These are phyloP conservation scores for Fonsecaea pedrosoi DNA, from an alignment of 2,329 filamentous ascomycete species.

Conservation along the genomic window DNA sequence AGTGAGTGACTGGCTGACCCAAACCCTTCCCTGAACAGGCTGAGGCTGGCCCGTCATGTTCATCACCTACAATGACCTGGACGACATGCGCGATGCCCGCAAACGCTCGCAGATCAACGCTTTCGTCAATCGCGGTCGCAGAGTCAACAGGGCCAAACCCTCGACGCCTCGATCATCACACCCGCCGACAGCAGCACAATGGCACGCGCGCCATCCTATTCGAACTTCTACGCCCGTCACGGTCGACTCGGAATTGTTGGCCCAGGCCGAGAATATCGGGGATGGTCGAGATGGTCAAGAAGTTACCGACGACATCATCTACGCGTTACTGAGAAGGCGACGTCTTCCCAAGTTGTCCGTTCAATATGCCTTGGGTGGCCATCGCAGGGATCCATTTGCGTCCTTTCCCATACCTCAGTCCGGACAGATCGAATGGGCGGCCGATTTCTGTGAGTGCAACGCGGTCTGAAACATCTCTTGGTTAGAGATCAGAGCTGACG, in stretches of 20 bases:
- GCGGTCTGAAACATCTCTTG: too few relatives aligned
- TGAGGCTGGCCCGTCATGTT: conserved; percentile 14
- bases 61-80: conserved; percentile 20
- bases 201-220: conserved; percentile 5
- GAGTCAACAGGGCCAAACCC: conserved; percentile 11
- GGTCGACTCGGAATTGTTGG: conserved; percentile 4
- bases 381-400: conserved; percentile 12
- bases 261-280: background rate
- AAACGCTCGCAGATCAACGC: conserved; percentile 21
- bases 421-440: conserved; percentile 12
- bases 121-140: conserved; percentile 13
- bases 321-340: conserved; percentile 9
- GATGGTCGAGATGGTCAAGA: background rate
- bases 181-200: background rate
- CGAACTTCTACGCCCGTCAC: conserved; percentile 5
- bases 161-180: conserved; percentile 5
- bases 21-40: background rate
- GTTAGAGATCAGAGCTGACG: background rate
- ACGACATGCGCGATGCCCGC: conserved; percentile 19
- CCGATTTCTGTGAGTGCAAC: conserved; percentile 14
- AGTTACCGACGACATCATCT: conserved; percentile 5
- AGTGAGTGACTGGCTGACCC: background rate
- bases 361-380: conserved; percentile 4
- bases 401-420: conserved; percentile 13
- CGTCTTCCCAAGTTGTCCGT: background rate